Conservation (phyloP, 225 moss, liverwort and hornwort species). For the Bryoerythrophyllum caledonicum region DNA sequence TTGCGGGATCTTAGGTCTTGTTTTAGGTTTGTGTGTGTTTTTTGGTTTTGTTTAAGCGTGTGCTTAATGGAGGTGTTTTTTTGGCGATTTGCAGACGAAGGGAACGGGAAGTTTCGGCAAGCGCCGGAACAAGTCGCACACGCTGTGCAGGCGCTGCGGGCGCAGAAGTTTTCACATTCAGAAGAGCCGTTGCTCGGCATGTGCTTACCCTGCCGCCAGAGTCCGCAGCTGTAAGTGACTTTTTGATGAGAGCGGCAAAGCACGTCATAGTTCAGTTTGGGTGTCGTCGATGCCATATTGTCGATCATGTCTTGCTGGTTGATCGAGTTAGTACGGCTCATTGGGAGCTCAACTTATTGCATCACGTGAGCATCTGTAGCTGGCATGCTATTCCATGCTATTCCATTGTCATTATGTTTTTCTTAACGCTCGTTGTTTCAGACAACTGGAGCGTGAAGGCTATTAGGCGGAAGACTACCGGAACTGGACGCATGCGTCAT, state of each 20-base stretch:
- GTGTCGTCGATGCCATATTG: not conserved
- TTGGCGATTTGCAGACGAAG: slow-evolving; percentile 47
- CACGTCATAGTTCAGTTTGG: not conserved
- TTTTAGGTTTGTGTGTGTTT: not conserved
- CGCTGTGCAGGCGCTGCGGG: slow-evolving; percentile 86
- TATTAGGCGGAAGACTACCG: slow-evolving; percentile 86
- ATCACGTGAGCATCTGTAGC: not conserved
- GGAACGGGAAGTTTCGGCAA: slow-evolving; percentile 92
- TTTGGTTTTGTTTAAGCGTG: too few relatives aligned
- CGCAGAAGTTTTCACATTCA: slow-evolving; percentile 86
- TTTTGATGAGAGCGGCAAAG: not conserved
- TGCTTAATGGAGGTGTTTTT: slow-evolving; percentile 10
- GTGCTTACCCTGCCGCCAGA: slow-evolving; percentile 83
- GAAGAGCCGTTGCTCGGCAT: slow-evolving; percentile 88
- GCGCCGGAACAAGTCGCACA: slow-evolving; percentile 90
- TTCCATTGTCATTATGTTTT: not conserved
- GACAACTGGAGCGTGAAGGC: slow-evolving; percentile 99
- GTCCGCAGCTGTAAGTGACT: slow-evolving; percentile 52
- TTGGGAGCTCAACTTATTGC: not conserved
- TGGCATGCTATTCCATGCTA: not conserved
- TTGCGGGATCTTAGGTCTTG: not conserved
- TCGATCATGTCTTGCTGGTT: not conserved
- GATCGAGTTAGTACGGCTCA: not conserved
- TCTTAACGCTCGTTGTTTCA: slow-evolving; percentile 3
- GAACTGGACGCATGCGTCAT: slow-evolving; percentile 90